Conservation (phyloP, 495 filamentous ascomycete genomes). For the Monascus purpureus region DNA sequence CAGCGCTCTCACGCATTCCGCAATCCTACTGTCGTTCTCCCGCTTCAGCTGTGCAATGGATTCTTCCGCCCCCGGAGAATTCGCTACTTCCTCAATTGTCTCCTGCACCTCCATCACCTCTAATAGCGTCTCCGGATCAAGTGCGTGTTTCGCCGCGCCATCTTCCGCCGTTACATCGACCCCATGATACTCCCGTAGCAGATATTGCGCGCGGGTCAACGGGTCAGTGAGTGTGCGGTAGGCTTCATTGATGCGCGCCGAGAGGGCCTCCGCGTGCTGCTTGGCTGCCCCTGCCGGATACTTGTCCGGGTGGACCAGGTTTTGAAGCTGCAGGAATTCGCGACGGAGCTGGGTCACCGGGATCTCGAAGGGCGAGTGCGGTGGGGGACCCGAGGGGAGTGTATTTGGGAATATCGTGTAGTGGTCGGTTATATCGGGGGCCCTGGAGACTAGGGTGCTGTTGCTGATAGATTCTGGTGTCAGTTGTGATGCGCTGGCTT, state of each 20-base stretch:
- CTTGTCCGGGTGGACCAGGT: conserved; percentile 69
- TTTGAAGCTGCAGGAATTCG: conserved; percentile 80
- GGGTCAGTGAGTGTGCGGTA: conserved; percentile 71
- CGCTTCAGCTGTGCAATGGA: conserved; percentile 45
- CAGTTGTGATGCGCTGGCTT: too few relatives aligned
- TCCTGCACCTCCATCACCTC: conserved; percentile 81
- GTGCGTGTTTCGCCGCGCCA: conserved; percentile 44
- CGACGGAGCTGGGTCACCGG: conserved; percentile 48
- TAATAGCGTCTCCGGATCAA: conserved; percentile 63
- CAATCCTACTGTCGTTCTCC: conserved; percentile 56
- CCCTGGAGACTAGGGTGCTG: conserved; percentile 6
- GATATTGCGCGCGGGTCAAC: conserved; percentile 69
- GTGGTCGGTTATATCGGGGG: conserved; percentile 40
- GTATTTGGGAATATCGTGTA: conserved; percentile 84
- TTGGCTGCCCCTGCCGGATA: conserved; percentile 41
- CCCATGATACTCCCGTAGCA: conserved; percentile 51
- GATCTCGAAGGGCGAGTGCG: conserved; percentile 59
- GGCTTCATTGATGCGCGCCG: conserved; percentile 72
- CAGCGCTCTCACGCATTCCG: conserved; percentile 41
- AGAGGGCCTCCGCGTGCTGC: conserved; percentile 53
- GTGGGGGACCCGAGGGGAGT: conserved; percentile 69
- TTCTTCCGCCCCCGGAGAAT: conserved; percentile 27
- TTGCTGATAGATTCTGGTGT: too few relatives aligned
- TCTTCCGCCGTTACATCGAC: conserved; percentile 63
- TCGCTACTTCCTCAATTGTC: conserved; percentile 53